Evolutionary conservation across 441 rosid genomes (phyloP).

Genomic region (Croton setiger): DNA sequence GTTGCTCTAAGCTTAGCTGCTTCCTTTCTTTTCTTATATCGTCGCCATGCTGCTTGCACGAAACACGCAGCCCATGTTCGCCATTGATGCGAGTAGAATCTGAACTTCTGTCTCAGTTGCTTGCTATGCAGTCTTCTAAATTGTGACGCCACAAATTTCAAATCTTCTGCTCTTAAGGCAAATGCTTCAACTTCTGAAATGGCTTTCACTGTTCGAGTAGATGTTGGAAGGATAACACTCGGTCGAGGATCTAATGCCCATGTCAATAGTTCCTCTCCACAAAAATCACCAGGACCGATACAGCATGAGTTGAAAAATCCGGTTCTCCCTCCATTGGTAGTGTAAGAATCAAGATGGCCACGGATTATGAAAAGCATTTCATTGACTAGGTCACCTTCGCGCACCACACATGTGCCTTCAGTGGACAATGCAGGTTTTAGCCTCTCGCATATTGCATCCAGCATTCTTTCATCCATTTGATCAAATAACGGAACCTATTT

Average conservation of each 20-base stretch:
- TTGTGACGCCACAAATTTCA: conserved; percentile 76
- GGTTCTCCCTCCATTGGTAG: conserved; percentile 78
- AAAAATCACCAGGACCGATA: conserved; percentile 78
- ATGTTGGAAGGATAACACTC: conserved; percentile 56
- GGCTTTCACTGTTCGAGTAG: conserved; percentile 67
- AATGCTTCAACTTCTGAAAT: conserved; percentile 81
- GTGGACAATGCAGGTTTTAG: conserved; percentile 66
- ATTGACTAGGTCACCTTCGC: conserved; percentile 80
- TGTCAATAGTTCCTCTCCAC: conserved; percentile 81
- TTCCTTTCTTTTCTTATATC: conserved; percentile 53
- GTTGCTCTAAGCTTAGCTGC: conserved; percentile 44
- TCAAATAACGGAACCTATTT: conserved; percentile 49
- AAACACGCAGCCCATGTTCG: conserved; percentile 83
- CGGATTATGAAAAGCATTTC: conserved; percentile 86
- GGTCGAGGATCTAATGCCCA: conserved; percentile 43
- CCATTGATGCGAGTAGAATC: conserved; percentile 92
- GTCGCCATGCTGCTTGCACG: conserved; percentile 79
- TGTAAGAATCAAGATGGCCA: conserved; percentile 72
- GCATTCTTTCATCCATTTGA: conserved; percentile 89
- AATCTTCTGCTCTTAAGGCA: conserved; percentile 69
- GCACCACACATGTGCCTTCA: conserved; percentile 54
- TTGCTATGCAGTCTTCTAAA: conserved; percentile 81
- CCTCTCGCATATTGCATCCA: conserved; percentile 83
- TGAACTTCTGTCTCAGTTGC: conserved; percentile 68
- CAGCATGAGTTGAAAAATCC: conserved; percentile 78